Conservation (phyloP, 23 red algal genomes). For the Chondrus crispus region DNA sequence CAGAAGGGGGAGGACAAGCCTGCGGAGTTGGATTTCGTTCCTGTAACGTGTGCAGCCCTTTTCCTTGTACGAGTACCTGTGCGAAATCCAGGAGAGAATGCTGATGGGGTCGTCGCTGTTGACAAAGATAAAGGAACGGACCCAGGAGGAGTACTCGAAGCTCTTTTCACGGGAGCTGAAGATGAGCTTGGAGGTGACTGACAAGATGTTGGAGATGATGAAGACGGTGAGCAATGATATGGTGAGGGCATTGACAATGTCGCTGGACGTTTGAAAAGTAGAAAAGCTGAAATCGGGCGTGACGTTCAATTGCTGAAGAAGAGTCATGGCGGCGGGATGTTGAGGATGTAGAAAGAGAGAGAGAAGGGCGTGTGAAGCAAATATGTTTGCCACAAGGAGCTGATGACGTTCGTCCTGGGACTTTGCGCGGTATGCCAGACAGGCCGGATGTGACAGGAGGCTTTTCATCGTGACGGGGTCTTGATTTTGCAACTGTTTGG, state of each 20-base stretch:
- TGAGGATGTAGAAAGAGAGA: too few species aligned
- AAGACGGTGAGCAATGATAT: neutral
- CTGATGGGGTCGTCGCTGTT: constrained; percentile 13
- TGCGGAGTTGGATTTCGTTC: neutral
- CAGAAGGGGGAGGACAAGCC: neutral
- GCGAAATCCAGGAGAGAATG: neutral
- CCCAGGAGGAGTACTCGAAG: neutral
- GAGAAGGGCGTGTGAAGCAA: too few species aligned
- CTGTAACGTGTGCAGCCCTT: neutral
- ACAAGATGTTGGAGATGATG: neutral
- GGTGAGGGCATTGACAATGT: neutral
- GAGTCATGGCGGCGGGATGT: too few species aligned
- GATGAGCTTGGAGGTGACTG: neutral
- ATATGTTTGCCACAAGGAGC: too few species aligned
- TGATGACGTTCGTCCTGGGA: too few species aligned
- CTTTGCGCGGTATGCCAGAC: too few species aligned
- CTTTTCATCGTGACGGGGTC: too few species aligned
- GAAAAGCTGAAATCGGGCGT: constrained; percentile 5
- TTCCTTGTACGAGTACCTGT: neutral
- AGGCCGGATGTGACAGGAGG: too few species aligned
- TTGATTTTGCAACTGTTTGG: too few species aligned
- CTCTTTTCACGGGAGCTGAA: neutral
- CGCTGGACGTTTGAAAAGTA: neutral
- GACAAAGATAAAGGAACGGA: neutral
- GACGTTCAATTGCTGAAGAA: too few species aligned